phyloP scores from a whole-genome alignment of 306 rosid species.

The Dalbergia cochinchinensis region DNA sequence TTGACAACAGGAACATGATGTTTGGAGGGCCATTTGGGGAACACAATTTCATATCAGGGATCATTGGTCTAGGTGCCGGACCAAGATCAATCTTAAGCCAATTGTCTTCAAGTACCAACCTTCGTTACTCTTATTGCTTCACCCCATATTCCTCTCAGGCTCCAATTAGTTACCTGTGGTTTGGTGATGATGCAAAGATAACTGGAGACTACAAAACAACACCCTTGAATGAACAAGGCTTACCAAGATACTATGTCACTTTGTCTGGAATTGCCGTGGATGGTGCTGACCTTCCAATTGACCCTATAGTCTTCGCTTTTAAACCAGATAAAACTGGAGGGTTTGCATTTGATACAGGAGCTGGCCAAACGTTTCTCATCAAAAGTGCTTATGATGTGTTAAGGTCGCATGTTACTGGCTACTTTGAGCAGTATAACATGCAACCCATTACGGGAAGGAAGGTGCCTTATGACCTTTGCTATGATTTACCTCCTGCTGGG shows the following conservation, averaged over 20 bases:
- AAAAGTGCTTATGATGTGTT: background rate
- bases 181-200: slow-evolving; percentile 1
- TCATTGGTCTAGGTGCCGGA: slow-evolving; percentile 1
- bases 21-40: background rate
- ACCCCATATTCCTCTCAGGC: background rate
- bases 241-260: background rate
- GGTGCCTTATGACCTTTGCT: background rate
- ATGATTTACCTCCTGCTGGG: background rate
- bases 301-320: background rate
- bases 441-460: background rate
- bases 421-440: background rate
- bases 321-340: background rate
- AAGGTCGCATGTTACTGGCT: background rate
- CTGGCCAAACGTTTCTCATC: background rate
- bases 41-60: background rate
- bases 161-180: background rate
- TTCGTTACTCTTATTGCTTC: slow-evolving; percentile 24
- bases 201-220: slow-evolving; percentile 7
- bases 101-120: background rate
- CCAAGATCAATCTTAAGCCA: background rate
- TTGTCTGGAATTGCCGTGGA: background rate
- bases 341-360: background rate
- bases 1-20: background rate
- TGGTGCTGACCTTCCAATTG: background rate
- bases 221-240: background rate